Evolutionary conservation across 1,284 basidiomycete species (phyloP), one percentile per base, ranked within the genome.

Genomic region (Meripilus lineatus): DNA sequence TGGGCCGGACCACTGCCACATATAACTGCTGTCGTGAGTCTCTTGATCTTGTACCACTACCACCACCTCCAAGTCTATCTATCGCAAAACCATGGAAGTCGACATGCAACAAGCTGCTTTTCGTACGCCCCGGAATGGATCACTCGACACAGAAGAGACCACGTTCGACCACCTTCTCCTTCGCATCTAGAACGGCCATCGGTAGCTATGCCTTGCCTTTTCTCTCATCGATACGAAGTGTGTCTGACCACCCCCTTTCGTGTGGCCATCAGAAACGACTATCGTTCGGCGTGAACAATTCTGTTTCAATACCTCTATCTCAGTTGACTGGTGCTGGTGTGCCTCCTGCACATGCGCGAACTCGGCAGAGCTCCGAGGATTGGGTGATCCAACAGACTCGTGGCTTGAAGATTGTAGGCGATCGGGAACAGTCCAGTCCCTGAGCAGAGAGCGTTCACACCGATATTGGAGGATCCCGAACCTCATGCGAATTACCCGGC

Each of bases 381-480:
- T 84, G 81, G 83, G 81, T 84, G 11, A 68, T 70, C 45, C 28
- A n/a, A n/a, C 79, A 78, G 53, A 72, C 83, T 8, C 68, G 74
- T 47, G 77, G 70, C 15, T 66, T 84, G 46, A 70, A 71, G 17
- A 80, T 85, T 32, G 69, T 74, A 46, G 46, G 40, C 28, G 41
- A 46, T 14, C n/a, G 32, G 30, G 22, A 17, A 28, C 24, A 79
- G 76, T 48, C 77, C 79, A n/a, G 54, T 68, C 21, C 36, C 46
- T 2, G 50, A 50, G 41, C 41, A 39, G 25, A n/a, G 5, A 15
- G 11, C 36, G 15, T n/a, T 24, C 28, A 30, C n/a, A 8, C n/a
- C 28, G n/a, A n/a, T 30, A 10, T n/a, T 30, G 8, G 28, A n/a
- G 28, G 8, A 30, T n/a, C 8, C 28, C 28, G 8, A 30, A n/a